Conservation (phyloP, 2,329 filamentous ascomycete species). For the Hypoxylon sp. region DNA sequence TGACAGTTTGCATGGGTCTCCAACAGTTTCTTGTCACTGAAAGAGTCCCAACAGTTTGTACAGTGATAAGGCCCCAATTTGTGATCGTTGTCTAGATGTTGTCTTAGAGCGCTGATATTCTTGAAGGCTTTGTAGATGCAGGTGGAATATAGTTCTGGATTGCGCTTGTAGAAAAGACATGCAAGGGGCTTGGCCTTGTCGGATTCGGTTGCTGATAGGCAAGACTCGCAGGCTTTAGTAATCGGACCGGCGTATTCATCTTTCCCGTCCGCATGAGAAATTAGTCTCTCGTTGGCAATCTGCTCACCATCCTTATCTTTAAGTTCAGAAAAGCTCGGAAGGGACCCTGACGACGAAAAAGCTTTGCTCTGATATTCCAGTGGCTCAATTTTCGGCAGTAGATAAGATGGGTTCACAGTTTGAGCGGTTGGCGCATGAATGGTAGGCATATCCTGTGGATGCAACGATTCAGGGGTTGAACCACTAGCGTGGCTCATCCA, state of each 20-base stretch:
- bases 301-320: neutral
- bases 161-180: conserved; percentile 34
- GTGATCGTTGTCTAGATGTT: conserved; percentile 31
- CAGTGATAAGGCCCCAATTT: conserved; percentile 20
- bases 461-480: neutral
- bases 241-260: neutral
- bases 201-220: neutral
- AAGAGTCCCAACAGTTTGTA: conserved; percentile 20
- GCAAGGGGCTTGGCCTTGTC: conserved; percentile 19
- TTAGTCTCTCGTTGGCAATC: conserved; percentile 3
- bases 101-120: conserved; percentile 21
- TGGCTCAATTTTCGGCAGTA: neutral
- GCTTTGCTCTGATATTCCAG: neutral
- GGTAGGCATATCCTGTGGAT: neutral
- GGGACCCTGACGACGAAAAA: neutral
- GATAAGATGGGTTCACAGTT: neutral
- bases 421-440: neutral
- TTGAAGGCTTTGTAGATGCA: conserved; percentile 30
- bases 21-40: conserved; percentile 5
- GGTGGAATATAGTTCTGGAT: conserved; percentile 10
- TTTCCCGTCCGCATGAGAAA: neutral
- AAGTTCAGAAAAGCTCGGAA: neutral
- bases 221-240: conserved; percentile 18
- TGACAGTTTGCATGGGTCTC: conserved; percentile 13
- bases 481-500: neutral